Evolutionary conservation across 2,329 filamentous ascomycete species (phyloP).

Genomic region (Emericellopsis cladophorae): DNA sequence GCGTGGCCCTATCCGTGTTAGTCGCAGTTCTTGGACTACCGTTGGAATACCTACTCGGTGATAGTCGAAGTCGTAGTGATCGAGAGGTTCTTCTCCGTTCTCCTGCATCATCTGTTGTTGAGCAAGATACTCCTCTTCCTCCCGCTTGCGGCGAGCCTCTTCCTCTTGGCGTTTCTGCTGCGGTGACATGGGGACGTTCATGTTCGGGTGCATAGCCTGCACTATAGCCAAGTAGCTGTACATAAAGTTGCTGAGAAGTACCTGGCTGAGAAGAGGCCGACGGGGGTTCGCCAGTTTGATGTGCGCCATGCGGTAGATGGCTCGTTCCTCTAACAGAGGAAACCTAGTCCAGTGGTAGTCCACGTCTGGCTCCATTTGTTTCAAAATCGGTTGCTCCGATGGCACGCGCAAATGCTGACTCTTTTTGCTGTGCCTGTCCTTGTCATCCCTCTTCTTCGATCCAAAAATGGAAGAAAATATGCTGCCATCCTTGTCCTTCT

Average conservation of each 20-base stretch:
- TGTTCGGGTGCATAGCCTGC: conserved; percentile 95
- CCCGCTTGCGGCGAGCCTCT: conserved; percentile 35
- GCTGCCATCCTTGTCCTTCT: conserved; percentile 87
- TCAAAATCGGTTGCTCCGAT: conserved; percentile 62
- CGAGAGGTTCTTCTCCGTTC: conserved; percentile 31
- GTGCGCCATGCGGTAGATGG: conserved; percentile 97
- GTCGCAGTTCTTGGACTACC: neutral
- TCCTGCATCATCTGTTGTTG: conserved; percentile 28
- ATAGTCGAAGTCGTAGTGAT: conserved; percentile 41
- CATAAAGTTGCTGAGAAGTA: conserved; percentile 98
- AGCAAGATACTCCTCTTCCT: conserved; percentile 34
- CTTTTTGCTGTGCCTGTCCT: conserved; percentile 64
- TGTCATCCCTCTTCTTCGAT: conserved; percentile 74
- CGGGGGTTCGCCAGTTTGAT: conserved; percentile 98
- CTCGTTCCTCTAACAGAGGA: conserved; percentile 86
- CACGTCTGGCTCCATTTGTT: conserved; percentile 68
- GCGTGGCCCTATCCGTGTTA: conserved; percentile 22
- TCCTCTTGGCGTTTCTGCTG: conserved; percentile 55
- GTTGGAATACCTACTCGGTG: conserved; percentile 28
- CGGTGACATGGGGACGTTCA: conserved; percentile 76
- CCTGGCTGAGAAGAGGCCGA: conserved; percentile 83
- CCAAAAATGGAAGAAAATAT: conserved; percentile 92
- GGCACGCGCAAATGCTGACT: conserved; percentile 62
- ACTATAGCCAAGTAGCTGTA: conserved; percentile 98
- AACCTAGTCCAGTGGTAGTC: conserved; percentile 97